Base-by-base conservation (phyloP, 306 rosid species). In the Cucurbita pepo region DNA sequence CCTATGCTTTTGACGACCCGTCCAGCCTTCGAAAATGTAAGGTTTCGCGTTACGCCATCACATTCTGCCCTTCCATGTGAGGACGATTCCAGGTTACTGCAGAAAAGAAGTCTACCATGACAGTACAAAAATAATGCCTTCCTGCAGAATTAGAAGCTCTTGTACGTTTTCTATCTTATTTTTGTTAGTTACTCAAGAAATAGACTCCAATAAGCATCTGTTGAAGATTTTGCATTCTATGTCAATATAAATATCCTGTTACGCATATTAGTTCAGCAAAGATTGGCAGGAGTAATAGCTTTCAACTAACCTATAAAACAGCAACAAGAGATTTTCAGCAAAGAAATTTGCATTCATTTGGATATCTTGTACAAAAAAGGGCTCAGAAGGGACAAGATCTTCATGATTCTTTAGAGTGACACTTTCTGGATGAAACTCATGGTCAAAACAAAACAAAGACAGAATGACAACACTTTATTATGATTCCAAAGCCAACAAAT, bases 1-100 rank as follows among this genome's bases (percentile, higher is more conserved):
- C 97, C 77, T 93, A 84, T 75, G 98, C 98, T 13, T 93, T 87
- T 80, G 98, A 93, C 81, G 98, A 93, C 75, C 74, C 90, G 77
- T 79, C 85, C 45, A 93, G 98, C 80, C 98, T 93, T 62, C 87
- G 89, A 69, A 86, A 82, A 81, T 93, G 98, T 77, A 82, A 96
- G 83, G 98, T 95, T 63, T 79, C 97, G 0, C 82, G 97, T 37
- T 90, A 93, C 52, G 96, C 89, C 18, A 83, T 93, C 85, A 93
- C 98, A 19, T 93, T 93, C 83, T 90, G 98, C 77, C 98, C 98
- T 74, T 83, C 96, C 3, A 25, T 66, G 54, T 66, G 19, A 66
- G 37, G 40, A 45, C 8, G 40, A 66, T 45, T 66, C 19, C 55
- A 21, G 55, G 55, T 66, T 66, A 12, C 55, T 66, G 72, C 72